Percentiles rank a stretch among this genome's conserved stretches.
These are phyloP conservation scores for Cenococcum geophilum DNA, from an alignment of 495 filamentous ascomycete genomes.

Conservation along the genomic window DNA sequence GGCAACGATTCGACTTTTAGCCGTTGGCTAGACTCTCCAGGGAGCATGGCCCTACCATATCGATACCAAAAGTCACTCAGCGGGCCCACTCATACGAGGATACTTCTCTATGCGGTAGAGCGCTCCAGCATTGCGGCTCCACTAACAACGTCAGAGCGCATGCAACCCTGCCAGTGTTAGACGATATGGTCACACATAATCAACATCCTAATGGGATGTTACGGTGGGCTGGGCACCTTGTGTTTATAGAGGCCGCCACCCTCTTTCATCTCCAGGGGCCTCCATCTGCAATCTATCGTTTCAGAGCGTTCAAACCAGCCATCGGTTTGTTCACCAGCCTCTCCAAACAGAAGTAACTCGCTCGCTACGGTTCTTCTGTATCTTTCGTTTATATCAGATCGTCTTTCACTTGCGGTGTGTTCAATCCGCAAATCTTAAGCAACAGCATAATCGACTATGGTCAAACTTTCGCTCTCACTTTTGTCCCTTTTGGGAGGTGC, in stretches of 20 bases:
- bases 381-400: slow-evolving; percentile 28
- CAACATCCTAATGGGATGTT: slow-evolving; percentile 14
- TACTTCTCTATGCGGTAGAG: slow-evolving; percentile 11
- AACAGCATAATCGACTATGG: slow-evolving; percentile 12
- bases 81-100: slow-evolving; percentile 13
- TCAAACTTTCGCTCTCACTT: slow-evolving; percentile 21
- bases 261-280: slow-evolving; percentile 12
- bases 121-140: slow-evolving; percentile 5
- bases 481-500: slow-evolving; percentile 24
- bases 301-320: slow-evolving; percentile 18
- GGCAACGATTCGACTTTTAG: not conserved
- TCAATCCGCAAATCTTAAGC: slow-evolving; percentile 3
- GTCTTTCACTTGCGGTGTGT: slow-evolving; percentile 11
- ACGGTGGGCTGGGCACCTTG: not conserved
- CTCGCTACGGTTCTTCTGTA: slow-evolving; percentile 31
- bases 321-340: slow-evolving; percentile 20
- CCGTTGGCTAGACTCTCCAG: not conserved
- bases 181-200: slow-evolving; percentile 5
- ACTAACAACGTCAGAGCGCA: slow-evolving; percentile 6
- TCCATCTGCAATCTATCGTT: slow-evolving; percentile 8
- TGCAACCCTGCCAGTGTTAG: slow-evolving; percentile 22
- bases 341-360: slow-evolving; percentile 26
- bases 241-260: slow-evolving; percentile 18
- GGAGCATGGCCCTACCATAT: slow-evolving; percentile 5
- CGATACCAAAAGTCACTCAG: slow-evolving; percentile 8